A percentile compares a stretch with the other conserved stretches of the same genome.
phyloP scores from a whole-genome alignment of 1,284 basidiomycete species.

The Malassezia vespertilionis region DNA sequence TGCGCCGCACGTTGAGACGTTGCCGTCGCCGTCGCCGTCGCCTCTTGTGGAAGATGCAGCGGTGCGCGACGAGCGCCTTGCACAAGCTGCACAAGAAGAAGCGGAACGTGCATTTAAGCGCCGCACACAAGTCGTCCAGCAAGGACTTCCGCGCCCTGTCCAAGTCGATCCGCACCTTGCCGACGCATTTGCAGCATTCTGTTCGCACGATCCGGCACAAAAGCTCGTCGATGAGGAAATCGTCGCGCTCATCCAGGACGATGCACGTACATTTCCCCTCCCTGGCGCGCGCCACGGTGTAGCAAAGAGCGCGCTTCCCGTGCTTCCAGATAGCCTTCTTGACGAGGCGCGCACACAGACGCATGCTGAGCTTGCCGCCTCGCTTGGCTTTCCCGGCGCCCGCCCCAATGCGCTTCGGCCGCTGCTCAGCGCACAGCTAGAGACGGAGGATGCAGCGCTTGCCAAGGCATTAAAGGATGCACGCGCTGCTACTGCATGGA shows the following conservation, averaged over 20 bases:
- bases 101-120: conserved; percentile 63
- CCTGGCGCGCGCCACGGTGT: conserved; percentile 74
- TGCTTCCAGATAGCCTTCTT: conserved; percentile 68
- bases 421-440: conserved; percentile 50
- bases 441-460: conserved; percentile 43
- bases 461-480: conserved; percentile 49
- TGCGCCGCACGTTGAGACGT: conserved; percentile 54
- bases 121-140: conserved; percentile 70
- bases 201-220: conserved; percentile 46
- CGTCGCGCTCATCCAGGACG: conserved; percentile 69
- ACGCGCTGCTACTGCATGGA: conserved; percentile 56
- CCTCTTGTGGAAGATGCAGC: conserved; percentile 10
- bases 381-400: conserved; percentile 75
- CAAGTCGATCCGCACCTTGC: conserved; percentile 59
- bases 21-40: neutral
- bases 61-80: conserved; percentile 65
- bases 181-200: conserved; percentile 25
- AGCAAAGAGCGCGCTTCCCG: conserved; percentile 61
- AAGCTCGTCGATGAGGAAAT: conserved; percentile 69
- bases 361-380: conserved; percentile 65
- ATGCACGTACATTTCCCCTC: conserved; percentile 74
- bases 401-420: conserved; percentile 59
- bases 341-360: conserved; percentile 62
- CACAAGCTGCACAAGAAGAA: conserved; percentile 58
- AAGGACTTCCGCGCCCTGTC: conserved; percentile 71